Percentiles rank a stretch among this genome's conserved stretches.
Evolutionary conservation across 345 rosid genomes (phyloP).

Genomic region (Melaleuca quinquenervia): DNA sequence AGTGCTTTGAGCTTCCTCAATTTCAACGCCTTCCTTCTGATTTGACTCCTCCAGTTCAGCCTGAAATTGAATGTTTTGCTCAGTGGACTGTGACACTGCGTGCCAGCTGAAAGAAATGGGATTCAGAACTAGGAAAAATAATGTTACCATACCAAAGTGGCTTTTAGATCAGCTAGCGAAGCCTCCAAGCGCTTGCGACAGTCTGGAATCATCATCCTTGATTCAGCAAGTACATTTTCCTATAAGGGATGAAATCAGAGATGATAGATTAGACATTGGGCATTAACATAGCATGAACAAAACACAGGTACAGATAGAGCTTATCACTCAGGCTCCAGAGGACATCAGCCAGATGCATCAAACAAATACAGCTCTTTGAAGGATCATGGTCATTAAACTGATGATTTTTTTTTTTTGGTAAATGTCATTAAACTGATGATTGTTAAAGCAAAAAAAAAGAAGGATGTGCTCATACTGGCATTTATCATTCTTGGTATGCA

Average conservation of each 20-base stretch:
- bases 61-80: conserved; percentile 15
- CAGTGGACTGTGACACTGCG: not conserved
- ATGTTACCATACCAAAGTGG: conserved; percentile 41
- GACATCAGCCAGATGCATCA: not conserved
- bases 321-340: not conserved
- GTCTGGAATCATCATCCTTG: conserved; percentile 98
- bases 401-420: too few relatives aligned
- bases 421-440: not conserved
- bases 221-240: conserved; percentile 96
- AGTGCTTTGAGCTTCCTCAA: conserved; percentile 60
- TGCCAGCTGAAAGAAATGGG: not conserved
- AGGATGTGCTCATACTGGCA: not conserved
- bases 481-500: not conserved
- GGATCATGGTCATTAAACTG: not conserved
- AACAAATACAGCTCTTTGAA: not conserved
- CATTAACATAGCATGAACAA: not conserved
- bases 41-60: conserved; percentile 50
- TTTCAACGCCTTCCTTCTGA: conserved; percentile 45
- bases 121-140: not conserved
- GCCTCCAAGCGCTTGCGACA: conserved; percentile 81
- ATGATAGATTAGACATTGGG: not conserved
- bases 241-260: conserved; percentile 17
- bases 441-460: not conserved
- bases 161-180: conserved; percentile 64
- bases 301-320: not conserved